These are phyloP conservation scores for Cajanus cajan DNA, from an alignment of 306 rosid genomes.

Conservation along the genomic window DNA sequence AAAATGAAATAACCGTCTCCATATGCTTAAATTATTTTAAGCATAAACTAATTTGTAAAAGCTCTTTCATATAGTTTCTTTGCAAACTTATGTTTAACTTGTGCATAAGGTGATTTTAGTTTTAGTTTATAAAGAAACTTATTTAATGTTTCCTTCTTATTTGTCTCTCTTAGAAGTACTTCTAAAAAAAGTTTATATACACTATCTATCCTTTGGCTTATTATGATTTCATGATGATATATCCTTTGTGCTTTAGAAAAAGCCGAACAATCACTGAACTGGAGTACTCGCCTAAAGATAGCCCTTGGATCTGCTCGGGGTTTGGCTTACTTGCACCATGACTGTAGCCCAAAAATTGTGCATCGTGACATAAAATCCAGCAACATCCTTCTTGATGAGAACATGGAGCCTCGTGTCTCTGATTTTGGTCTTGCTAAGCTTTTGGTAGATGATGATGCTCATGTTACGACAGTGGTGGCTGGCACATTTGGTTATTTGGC, in stretches of 20 bases:
- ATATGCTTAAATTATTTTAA: too few relatives aligned
- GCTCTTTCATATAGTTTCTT: too few relatives aligned
- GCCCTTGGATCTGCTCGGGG: constrained; percentile 96
- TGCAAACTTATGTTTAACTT: too few relatives aligned
- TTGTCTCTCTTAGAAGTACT: too few relatives aligned
- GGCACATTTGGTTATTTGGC: constrained; percentile 97
- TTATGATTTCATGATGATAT: background rate
- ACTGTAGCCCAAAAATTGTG: constrained; percentile 84
- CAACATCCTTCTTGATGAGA: constrained; percentile 88
- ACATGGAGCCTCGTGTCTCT: constrained; percentile 83
- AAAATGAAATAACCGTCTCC: too few relatives aligned
- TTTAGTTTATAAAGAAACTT: too few relatives aligned
- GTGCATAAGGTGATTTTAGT: too few relatives aligned
- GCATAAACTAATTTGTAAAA: too few relatives aligned
- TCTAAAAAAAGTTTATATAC: background rate
- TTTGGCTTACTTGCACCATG: constrained; percentile 86
- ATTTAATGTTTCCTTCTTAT: too few relatives aligned
- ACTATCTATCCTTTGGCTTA: background rate
- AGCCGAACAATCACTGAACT: constrained; percentile 56
- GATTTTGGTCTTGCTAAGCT: constrained; percentile 98
- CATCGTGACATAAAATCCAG: constrained; percentile 97
- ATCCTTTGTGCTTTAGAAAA: constrained; percentile 32
- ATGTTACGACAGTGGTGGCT: constrained; percentile 96
- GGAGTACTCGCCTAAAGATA: constrained; percentile 74
- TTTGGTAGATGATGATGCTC: constrained; percentile 91